Evolutionary conservation across 306 rosid species (phyloP).

Genomic region (Vachellia pachyceras): DNA sequence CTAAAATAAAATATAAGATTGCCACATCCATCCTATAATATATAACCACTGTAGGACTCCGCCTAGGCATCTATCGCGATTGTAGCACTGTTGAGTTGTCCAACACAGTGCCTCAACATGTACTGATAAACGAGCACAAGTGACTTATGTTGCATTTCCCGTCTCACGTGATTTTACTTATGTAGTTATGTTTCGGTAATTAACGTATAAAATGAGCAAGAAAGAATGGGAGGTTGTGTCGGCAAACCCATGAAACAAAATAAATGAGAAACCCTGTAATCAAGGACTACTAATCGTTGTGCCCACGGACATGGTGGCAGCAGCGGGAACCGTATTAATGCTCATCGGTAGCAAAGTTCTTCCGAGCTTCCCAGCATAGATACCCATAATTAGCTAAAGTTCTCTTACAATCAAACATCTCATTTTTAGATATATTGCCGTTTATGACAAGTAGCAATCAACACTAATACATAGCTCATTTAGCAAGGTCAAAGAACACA

Average conservation of each 20-base stretch:
- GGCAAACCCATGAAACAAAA: no score
- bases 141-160: not conserved
- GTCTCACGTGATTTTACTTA: not conserved
- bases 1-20: not conserved
- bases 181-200: not conserved
- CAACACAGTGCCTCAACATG: constrained; percentile 7
- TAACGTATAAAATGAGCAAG: not conserved
- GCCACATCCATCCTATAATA: not conserved
- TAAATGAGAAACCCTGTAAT: not conserved
- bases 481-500: no score
- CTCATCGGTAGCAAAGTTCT: not conserved
- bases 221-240: not conserved
- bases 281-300: not conserved
- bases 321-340: not conserved
- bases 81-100: constrained; percentile 18
- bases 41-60: not conserved
- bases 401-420: not conserved
- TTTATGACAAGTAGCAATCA: not conserved
- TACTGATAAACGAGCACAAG: constrained; percentile 24
- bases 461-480: not conserved
- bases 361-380: not conserved
- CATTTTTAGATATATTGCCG: not conserved
- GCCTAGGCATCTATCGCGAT: not conserved
- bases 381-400: not conserved
- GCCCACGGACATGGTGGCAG: not conserved